Percentiles rank a stretch among this genome's conserved stretches.
Conservation (phyloP, 2,329 filamentous ascomycete genomes). For the Aotearoamyces nothofagi region DNA sequence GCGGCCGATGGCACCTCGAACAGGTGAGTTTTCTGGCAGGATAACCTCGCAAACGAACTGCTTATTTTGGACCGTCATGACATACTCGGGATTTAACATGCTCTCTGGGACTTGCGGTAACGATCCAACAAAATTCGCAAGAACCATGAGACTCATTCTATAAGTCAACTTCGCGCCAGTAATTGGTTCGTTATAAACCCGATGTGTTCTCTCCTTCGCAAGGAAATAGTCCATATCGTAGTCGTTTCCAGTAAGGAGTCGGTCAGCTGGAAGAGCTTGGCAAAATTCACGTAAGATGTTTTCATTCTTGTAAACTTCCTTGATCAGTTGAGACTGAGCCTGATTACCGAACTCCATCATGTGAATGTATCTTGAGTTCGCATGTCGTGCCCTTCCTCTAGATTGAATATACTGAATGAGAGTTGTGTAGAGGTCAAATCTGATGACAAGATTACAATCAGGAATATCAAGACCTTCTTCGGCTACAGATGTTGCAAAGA, state of each 20-base stretch:
- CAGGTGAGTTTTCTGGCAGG: conserved; percentile 59
- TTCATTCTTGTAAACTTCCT: conserved; percentile 46
- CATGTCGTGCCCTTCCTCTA: conserved; percentile 67
- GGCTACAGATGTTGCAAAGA: conserved; percentile 51
- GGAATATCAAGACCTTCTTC: conserved; percentile 56
- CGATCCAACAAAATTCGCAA: conserved; percentile 60
- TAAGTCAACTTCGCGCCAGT: conserved; percentile 73
- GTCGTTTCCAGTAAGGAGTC: conserved; percentile 47
- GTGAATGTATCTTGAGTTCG: conserved; percentile 65
- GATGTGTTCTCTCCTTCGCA: conserved; percentile 25
- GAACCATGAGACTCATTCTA: conserved; percentile 52
- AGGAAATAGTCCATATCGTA: conserved; percentile 39
- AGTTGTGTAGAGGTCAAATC: conserved; percentile 79
- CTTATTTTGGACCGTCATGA: conserved; percentile 37
- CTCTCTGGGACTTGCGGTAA: conserved; percentile 33
- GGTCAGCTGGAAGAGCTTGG: conserved; percentile 55
- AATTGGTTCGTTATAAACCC: conserved; percentile 37
- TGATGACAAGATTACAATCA: conserved; percentile 49
- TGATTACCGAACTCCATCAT: conserved; percentile 65
- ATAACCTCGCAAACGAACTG: conserved; percentile 66
- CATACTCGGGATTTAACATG: conserved; percentile 36
- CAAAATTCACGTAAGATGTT: conserved; percentile 61
- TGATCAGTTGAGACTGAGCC: conserved; percentile 38
- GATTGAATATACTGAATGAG: conserved; percentile 95
- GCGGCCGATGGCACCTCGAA: conserved; percentile 49